A percentile compares a stretch with the other conserved stretches of the same genome.
Conservation (phyloP, 768 basidiomycete genomes). For the Termitomyces sp. region DNA sequence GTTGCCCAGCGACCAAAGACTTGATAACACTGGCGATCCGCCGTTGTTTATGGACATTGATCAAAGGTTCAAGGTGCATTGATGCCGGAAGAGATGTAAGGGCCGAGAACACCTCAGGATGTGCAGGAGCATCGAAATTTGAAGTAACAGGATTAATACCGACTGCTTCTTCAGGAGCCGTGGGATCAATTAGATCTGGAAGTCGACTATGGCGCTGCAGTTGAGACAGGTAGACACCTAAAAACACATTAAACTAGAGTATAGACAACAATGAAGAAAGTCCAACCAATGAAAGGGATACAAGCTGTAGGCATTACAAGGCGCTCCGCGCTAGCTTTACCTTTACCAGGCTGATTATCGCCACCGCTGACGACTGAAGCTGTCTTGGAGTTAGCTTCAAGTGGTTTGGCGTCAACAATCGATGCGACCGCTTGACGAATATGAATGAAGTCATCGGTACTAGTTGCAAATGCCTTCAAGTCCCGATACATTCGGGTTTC, state of each 20-base stretch:
- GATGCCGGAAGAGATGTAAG: slow-evolving; percentile 66
- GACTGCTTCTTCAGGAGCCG: slow-evolving; percentile 65
- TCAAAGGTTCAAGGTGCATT: slow-evolving; percentile 81
- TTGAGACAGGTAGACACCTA: slow-evolving; percentile 76
- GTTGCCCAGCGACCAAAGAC: slow-evolving; percentile 75
- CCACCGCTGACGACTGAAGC: slow-evolving; percentile 45
- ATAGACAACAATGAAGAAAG: background rate
- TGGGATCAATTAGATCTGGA: slow-evolving; percentile 81
- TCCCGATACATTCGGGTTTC: slow-evolving; percentile 73
- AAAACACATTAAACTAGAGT: background rate
- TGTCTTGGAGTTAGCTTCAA: slow-evolving; percentile 49
- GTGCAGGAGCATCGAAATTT: slow-evolving; percentile 63
- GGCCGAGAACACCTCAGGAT: slow-evolving; percentile 75
- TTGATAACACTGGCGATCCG: slow-evolving; percentile 79
- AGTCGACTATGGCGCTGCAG: slow-evolving; percentile 59
- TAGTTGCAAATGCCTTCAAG: slow-evolving; percentile 60
- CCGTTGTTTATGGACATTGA: slow-evolving; percentile 88
- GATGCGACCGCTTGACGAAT: slow-evolving; percentile 62
- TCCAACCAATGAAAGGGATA: slow-evolving; percentile 79
- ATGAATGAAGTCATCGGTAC: slow-evolving; percentile 66
- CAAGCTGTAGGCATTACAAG: slow-evolving; percentile 47
- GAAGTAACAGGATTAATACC: slow-evolving; percentile 57
- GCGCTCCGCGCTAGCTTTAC: slow-evolving; percentile 32
- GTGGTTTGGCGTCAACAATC: slow-evolving; percentile 61
- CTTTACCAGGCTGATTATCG: slow-evolving; percentile 33